Base-by-base conservation (phyloP, 2,329 filamentous ascomycete genomes). In the Penicillium fuscoglaucum region DNA sequence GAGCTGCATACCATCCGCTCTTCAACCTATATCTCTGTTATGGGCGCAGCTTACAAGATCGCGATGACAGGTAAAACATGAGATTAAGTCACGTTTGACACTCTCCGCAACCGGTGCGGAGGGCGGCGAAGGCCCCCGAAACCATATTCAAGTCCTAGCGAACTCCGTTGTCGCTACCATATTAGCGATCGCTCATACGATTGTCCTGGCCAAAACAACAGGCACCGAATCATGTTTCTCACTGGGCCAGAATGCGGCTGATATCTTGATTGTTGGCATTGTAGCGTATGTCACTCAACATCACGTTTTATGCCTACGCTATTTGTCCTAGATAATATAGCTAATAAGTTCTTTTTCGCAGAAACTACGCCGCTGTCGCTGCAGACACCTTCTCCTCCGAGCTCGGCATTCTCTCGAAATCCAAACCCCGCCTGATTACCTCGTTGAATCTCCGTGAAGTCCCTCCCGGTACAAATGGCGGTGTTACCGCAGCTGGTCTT, bases 311-410 rank as follows among this genome's bases (percentile, higher is more conserved):
- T 50, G n/a, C 41, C 55, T 39, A 61, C 26, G 24, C 2, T 24
- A 4, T 24, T 15, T 21, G 10, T 35, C 52, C 13, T 4, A 28
- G 26, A 4, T 6, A 13, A 17, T 31, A 26, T 40, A 44, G 29
- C 47, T 45, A 21, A 39, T 24, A 21, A 8, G 10, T 10, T 45
- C 6, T 9, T 26, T 10, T 31, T 26, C 5, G 41, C 56, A 78
- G 76, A 43, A 93, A 96, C 78, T 99, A 99, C 70, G 93, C 92
- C 28, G 90, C 91, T 49, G 92, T 96, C 10, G 87, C 91, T 21
- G 91, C 93, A 50, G 95, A 99, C 74, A 99, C 95, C 0, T 95
- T 97, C 73, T 93, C 90, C 57, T 96, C 92, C 12, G 95, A 99
- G 78, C 86, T 99, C 21, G 95, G 95, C 15, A 99, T 99, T 57